Percentiles rank a stretch among this genome's conserved stretches.
Conservation (phyloP, 2,329 filamentous ascomycete species). For the Septoria linicola region DNA sequence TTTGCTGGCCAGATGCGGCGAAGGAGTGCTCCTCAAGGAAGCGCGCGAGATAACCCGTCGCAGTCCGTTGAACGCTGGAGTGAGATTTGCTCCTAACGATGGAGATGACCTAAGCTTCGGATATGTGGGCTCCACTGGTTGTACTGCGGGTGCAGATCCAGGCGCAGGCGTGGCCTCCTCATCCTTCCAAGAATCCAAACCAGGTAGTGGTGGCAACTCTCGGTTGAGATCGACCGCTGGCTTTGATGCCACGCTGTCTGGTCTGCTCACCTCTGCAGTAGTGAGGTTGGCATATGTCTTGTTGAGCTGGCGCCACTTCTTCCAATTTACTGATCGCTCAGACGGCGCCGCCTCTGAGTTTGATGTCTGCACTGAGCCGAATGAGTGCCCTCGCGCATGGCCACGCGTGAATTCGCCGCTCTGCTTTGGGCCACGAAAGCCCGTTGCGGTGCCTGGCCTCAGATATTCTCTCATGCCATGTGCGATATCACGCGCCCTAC, state of each 20-base stretch:
- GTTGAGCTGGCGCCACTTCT: constrained; percentile 19
- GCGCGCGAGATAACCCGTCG: constrained; percentile 16
- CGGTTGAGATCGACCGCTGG: constrained; percentile 46
- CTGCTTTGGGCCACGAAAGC: constrained; percentile 24
- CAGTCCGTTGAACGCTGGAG: constrained; percentile 16
- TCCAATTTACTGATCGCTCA: constrained; percentile 16
- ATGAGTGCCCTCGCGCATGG: constrained; percentile 30
- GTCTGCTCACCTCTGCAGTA: constrained; percentile 12
- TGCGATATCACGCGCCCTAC: constrained; percentile 40
- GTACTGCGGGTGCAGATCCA: not conserved
- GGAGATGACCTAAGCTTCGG: constrained; percentile 3
- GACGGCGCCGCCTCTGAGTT: constrained; percentile 27
- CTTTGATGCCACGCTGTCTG: constrained; percentile 15
- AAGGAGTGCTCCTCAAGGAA: constrained; percentile 5
- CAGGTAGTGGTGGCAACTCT: constrained; percentile 49
- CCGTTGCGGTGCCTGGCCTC: constrained; percentile 35
- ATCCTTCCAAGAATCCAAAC: constrained; percentile 44
- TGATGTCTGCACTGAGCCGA: constrained; percentile 29
- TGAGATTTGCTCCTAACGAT: constrained; percentile 2
- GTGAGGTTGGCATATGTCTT: constrained; percentile 17
- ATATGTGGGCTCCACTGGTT: not conserved
- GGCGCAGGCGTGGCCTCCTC: constrained; percentile 8
- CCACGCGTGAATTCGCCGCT: constrained; percentile 36
- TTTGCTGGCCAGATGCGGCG: not conserved
- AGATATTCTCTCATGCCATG: constrained; percentile 41